Evolutionary conservation across 1,139 yeast genomes (phyloP).

Genomic region (Saccharomyces hybrid): DNA sequence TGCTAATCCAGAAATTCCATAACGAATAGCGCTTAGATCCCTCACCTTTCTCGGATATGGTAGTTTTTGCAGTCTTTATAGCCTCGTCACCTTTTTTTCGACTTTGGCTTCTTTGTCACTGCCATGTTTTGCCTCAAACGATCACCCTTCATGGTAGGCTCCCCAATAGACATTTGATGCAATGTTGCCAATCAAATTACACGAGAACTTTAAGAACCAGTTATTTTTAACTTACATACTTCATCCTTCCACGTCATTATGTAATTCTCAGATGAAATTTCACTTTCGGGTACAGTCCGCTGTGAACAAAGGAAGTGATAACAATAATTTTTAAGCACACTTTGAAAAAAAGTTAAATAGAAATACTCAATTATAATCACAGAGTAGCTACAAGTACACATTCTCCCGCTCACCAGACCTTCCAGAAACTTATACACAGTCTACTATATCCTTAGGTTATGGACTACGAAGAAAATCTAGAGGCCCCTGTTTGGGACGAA

Average conservation of each 20-base stretch:
- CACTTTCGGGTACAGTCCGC: neutral
- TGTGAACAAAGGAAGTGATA: neutral
- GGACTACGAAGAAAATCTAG: slow-evolving; percentile 24
- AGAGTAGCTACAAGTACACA: neutral
- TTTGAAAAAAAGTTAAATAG: neutral
- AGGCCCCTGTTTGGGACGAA: slow-evolving; percentile 31
- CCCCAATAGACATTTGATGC: neutral
- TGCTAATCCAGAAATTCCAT: slow-evolving; percentile 61
- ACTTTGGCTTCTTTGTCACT: slow-evolving; percentile 2
- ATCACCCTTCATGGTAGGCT: neutral
- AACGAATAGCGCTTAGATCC: slow-evolving; percentile 38
- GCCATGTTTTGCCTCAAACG: neutral
- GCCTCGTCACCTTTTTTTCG: slow-evolving; percentile 1
- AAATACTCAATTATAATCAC: neutral
- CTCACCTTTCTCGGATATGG: neutral
- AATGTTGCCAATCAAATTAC: neutral
- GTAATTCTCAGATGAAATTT: neutral
- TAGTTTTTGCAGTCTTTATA: neutral
- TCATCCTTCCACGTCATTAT: neutral
- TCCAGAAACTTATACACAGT: neutral
- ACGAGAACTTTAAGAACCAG: neutral
- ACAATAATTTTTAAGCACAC: neutral
- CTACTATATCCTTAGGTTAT: slow-evolving; percentile 7
- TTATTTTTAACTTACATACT: neutral
- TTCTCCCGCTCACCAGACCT: no score